Conservation (phyloP, 1,284 basidiomycete genomes). For the Fomitopsis palustris region DNA sequence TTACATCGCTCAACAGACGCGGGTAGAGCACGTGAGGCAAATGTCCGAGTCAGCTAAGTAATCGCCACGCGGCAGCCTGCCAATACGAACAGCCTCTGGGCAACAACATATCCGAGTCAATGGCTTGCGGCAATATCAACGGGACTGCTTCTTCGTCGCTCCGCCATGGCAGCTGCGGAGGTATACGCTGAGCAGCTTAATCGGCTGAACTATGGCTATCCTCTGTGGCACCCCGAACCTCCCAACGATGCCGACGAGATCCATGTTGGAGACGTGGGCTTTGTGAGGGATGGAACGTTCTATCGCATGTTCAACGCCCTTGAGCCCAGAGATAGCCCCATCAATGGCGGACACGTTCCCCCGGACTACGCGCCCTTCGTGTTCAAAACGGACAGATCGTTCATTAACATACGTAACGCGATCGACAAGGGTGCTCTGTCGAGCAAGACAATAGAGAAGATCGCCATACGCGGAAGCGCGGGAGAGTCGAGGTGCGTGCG, state of each 20-base stretch:
- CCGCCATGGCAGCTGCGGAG: not conserved
- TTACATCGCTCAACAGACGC: too few species aligned
- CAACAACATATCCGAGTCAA: too few species aligned
- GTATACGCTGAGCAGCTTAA: constrained; percentile 10
- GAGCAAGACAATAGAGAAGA: not conserved
- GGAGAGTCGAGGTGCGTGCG: not conserved
- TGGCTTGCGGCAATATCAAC: too few species aligned
- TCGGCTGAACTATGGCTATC: constrained; percentile 9
- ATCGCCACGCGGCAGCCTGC: too few species aligned
- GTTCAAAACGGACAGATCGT: not conserved
- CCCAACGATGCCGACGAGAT: constrained; percentile 5
- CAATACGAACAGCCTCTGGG: too few species aligned
- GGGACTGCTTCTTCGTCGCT: too few species aligned
- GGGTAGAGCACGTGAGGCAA: too few species aligned
- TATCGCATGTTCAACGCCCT: constrained; percentile 13
- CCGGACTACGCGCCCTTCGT: not conserved
- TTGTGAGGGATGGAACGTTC: constrained; percentile 12
- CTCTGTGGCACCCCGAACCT: constrained; percentile 13
- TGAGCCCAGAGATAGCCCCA: not conserved
- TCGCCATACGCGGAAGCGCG: not conserved
- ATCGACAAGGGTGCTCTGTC: not conserved
- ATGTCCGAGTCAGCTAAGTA: too few species aligned
- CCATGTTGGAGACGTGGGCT: constrained; percentile 12
- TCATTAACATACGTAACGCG: not conserved
- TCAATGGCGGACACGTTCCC: not conserved